Evolutionary conservation across 2,329 filamentous ascomycete genomes (phyloP), one percentile per base, ranked within the genome.

Genomic region (Exophiala calicioides): DNA sequence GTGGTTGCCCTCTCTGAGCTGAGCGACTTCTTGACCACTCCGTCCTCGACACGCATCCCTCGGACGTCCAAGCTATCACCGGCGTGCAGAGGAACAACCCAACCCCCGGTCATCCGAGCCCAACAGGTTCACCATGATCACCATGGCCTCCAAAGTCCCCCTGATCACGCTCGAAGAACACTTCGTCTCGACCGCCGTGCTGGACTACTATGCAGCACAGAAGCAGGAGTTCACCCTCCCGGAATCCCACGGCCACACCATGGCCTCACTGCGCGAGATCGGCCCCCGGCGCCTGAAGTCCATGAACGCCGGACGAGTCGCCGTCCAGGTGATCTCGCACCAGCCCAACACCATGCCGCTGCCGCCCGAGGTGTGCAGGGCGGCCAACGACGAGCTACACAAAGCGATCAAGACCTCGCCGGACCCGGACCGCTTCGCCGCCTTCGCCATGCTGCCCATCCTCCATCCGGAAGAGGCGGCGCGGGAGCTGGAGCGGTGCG

Each of bases 401-500:
- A 44, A 52, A 21, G 56, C 56, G 2, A 66, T 72, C 23, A 60
- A 55, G 15, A 60, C 68, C 18, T 55, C 47, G 9, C 44, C 52
- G 8, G 16, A 37, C 8, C 52, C 52, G 12, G 19, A 37, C 15
- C 70, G 69, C 24, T 65, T 74, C 20, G 66, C 66, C 3, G 72
- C 65, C 5, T 69, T 76, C 46, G 71, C 71, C 2, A 57, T 68
- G 26, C 60, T 76, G 1, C 69, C 71, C 0, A 68, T 72, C 62
- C 41, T 45, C 1, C 55, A 70, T 3, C 68, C 70, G 3, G 33
- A 56, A 41, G 55, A 62, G 35, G 62, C 70, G 1, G 70, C 66
- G 0, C 50, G 52, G 5, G 68, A 71, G 45, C 56, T 70, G 1
- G 55, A 58, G 31, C 57, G 64, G 7, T 72, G 70, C 50, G 64